Base-by-base conservation (phyloP, 2,329 filamentous ascomycete genomes). In the Exophiala aquamarina region DNA sequence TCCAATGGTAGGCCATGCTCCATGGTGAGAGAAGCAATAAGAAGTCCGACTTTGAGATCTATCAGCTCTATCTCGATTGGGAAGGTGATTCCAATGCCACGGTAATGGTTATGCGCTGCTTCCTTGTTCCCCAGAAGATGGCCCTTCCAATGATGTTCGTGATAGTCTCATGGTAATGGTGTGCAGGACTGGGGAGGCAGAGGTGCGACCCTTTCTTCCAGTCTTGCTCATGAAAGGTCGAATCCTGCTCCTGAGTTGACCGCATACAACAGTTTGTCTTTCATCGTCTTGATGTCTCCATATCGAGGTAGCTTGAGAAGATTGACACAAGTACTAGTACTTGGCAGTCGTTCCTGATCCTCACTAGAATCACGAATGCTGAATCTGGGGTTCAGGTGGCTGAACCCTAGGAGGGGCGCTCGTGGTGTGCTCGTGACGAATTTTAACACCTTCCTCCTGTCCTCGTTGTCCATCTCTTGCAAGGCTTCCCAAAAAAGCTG, bases 301-400 rank as follows among this genome's bases (percentile, higher is more conserved):
- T 97, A 98, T 56, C 84, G 81, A 5, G 93, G 93, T 57, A 98
- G 70, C 73, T 98, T 98, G 38, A 98, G 71, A 58, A 98, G 66
- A 65, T 98, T 98, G 20, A 97, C 89, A 61, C 93, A 98, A 0
- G 93, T 98, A 64, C 91, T 96, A 14, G 93, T 90, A 63, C 89
- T 97, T 2, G 93, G 93, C 54, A 96, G 71, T 49, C 93, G 76
- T 38, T 81, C 78, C 67, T 92, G 79, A 61, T 94, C 89, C 19
- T 71, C 72, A 3, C 88, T 87, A 1, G 83, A 84, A 67, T 98
- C 93, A 3, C 93, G 75, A 54, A 98, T 97, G 62, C 84, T 92
- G 66, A 98, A 98, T 31, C 77, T 76, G 2, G 93, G 93, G 47
- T 84, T 87, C 55, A 98, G 71, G 61, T 93, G 87, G 14, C 82